Evolutionary conservation across 2,329 filamentous ascomycete genomes (phyloP), one percentile per base, ranked within the genome.

Genomic region (Chalara sp.): DNA sequence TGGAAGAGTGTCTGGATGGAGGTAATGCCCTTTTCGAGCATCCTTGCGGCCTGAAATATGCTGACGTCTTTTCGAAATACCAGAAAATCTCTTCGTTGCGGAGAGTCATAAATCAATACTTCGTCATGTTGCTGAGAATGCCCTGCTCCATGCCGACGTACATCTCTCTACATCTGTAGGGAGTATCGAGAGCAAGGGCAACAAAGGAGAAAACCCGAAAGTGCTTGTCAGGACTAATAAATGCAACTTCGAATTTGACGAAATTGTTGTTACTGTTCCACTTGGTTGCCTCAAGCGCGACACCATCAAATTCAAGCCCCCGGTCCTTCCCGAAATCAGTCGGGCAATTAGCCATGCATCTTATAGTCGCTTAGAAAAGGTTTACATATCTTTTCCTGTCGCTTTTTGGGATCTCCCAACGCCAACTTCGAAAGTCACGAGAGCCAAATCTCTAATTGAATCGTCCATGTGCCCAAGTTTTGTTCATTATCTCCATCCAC

Each of bases 401-500:
- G 79, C 82, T 0, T 87, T 84, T 63, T 87, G 84, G 83, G 35
- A 39, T 39, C 21, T 2, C 21, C 21, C 21, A 21, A 21, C 21
- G 21, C 21, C 21, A 21, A 21, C 21, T 21, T 39, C 35, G 35
- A 39, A 10, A 13, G 35, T 39, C 35, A 68, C 56, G 3, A 39
- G 13, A 21, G 21, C 21, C 21, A 21, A 10, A 39, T 10, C 35
- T 39, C 13, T 1, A 40, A 52, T 31, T 45, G 44, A 5, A 48
- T 58, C 2, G 51, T 58, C 13, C n/a, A 47, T 52, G 12, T 58
- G 59, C 13, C 53, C 58, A 1, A 73, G 76, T 44, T 84, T 83
- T 65, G 76, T 74, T 10, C 76, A 81, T 58, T 88, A 81, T 70
- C 72, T 81, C 32, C 64, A 75, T 3, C 84, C 83, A 28, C 59